Conservation (phyloP, 169 alveolate species). For the Plasmodium gaboni region DNA sequence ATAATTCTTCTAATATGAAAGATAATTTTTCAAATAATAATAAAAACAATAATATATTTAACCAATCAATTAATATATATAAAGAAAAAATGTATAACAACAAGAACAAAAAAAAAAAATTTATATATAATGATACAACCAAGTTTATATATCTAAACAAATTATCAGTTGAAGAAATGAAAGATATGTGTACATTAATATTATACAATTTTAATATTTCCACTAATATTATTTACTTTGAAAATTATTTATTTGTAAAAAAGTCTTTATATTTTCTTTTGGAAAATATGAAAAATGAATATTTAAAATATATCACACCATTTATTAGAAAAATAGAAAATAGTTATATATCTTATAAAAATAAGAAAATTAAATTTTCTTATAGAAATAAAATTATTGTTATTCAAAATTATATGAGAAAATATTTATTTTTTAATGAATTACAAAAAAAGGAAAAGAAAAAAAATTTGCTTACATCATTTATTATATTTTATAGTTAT, state of each 20-base stretch:
- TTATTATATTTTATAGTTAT: conserved; percentile 62
- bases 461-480: conserved; percentile 59
- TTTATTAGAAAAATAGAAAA: conserved; percentile 44
- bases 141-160: conserved; percentile 23
- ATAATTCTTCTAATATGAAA: no score
- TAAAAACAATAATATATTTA: background rate
- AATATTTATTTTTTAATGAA: conserved; percentile 17
- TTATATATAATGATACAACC: background rate
- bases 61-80: background rate
- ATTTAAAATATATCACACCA: conserved; percentile 30
- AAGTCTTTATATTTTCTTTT: conserved; percentile 58
- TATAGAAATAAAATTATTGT: conserved; percentile 46
- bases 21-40: background rate
- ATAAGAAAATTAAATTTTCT: conserved; percentile 28
- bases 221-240: conserved; percentile 27
- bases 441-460: conserved; percentile 29
- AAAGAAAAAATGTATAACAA: conserved; percentile 1
- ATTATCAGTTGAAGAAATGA: conserved; percentile 18
- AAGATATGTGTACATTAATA: conserved; percentile 51
- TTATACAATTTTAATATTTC: conserved; percentile 33
- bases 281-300: conserved; percentile 49
- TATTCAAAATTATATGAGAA: conserved; percentile 68
- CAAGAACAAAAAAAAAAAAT: background rate
- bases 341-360: conserved; percentile 27
- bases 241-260: conserved; percentile 36